Percentiles rank a stretch among this genome's conserved stretches.
These are phyloP conservation scores for Moricandia moricandioides DNA, from an alignment of 345 rosid species.

Conservation along the genomic window DNA sequence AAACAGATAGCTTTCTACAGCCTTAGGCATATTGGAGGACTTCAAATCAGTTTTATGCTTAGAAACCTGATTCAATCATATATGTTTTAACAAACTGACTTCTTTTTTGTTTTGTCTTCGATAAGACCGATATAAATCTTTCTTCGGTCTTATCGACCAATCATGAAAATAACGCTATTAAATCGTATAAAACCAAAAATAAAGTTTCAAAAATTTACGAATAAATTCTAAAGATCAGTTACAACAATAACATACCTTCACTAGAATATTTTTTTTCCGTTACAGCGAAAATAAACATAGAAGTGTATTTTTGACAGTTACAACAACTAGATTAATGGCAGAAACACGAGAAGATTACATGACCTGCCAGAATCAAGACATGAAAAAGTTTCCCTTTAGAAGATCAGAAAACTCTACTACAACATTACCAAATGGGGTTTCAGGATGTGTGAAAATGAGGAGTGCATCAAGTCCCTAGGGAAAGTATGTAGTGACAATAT, in stretches of 20 bases:
- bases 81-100: not conserved
- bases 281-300: not conserved
- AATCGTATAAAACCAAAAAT: not conserved
- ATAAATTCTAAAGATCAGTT: not conserved
- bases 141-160: not conserved
- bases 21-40: not conserved
- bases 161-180: not conserved
- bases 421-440: not conserved
- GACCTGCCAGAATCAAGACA: not conserved
- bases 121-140: not conserved
- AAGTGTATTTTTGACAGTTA: not conserved
- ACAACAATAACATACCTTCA: not conserved
- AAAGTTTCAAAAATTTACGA: not conserved
- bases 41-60: not conserved
- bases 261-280: not conserved
- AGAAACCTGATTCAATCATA: not conserved
- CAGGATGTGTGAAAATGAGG: not conserved
- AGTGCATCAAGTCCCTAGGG: not conserved
- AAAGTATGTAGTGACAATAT: not conserved
- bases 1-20: not conserved
- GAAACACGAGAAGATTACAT: not conserved
- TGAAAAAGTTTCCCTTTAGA: not conserved
- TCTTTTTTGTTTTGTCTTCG: not conserved
- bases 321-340: not conserved
- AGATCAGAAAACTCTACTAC: not conserved